phyloP scores from a whole-genome alignment of 192 early-diverging fungal species.

The Backusella tuberculispora region DNA sequence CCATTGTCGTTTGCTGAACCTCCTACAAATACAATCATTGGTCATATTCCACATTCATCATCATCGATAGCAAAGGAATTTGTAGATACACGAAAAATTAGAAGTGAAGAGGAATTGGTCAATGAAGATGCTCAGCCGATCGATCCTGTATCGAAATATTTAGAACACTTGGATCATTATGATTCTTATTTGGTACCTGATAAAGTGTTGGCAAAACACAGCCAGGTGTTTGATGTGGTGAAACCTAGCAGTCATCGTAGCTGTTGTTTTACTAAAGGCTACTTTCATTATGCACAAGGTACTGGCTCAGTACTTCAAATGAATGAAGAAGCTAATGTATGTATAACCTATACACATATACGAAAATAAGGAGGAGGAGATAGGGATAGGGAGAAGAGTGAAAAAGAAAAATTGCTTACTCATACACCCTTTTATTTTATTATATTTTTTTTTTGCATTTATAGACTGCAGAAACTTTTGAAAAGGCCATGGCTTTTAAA shows the following conservation, averaged over 20 bases:
- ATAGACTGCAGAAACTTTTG: constrained; percentile 43
- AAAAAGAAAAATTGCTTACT: too few relatives aligned
- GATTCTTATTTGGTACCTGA: constrained; percentile 53
- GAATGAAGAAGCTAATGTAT: constrained; percentile 52
- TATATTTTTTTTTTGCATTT: neutral
- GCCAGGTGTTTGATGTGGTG: constrained; percentile 67
- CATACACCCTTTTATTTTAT: neutral
- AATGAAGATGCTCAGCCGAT: constrained; percentile 12
- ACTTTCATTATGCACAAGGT: constrained; percentile 67
- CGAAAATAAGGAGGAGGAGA: neutral
- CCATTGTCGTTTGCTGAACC: constrained; percentile 47
- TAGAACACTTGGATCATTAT: constrained; percentile 32
- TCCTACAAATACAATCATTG: constrained; percentile 45
- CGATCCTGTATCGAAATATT: constrained; percentile 29
- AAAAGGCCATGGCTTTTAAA: constrained; percentile 30
- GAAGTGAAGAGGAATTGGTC: constrained; percentile 31
- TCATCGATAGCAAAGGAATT: constrained; percentile 32
- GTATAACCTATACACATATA: constrained; percentile 11
- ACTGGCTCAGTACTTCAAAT: constrained; percentile 61
- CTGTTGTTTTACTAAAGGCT: constrained; percentile 86
- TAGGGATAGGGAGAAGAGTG: too few relatives aligned
- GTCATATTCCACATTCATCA: constrained; percentile 43
- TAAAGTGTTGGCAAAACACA: constrained; percentile 55
- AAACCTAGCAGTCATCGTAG: constrained; percentile 61
- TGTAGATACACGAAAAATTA: constrained; percentile 36